Evolutionary conservation across 805 yeast species (phyloP).

Genomic region (Barnettozyma sp.): DNA sequence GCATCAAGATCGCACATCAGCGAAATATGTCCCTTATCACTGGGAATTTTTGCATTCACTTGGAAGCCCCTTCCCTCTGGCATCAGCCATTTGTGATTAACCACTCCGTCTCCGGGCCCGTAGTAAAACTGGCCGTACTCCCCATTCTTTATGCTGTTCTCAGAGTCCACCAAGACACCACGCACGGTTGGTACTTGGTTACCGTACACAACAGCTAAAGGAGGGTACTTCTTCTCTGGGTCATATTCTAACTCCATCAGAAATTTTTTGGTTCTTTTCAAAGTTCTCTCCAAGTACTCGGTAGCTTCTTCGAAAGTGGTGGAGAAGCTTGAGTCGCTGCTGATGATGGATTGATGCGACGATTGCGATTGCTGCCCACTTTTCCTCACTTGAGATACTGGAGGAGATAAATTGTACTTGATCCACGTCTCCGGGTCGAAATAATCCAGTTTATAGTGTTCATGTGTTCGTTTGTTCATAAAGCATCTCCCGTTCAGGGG

Average conservation of each 20-base stretch:
- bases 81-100: conserved; percentile 73
- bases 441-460: conserved; percentile 60
- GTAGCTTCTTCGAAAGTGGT: conserved; percentile 47
- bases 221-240: conserved; percentile 60
- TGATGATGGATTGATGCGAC: conserved; percentile 4
- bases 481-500: conserved; percentile 75
- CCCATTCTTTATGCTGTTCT: conserved; percentile 60
- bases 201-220: conserved; percentile 77
- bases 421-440: conserved; percentile 81
- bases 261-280: conserved; percentile 53
- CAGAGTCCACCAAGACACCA: conserved; percentile 61
- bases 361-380: too few species aligned
- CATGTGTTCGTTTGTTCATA: conserved; percentile 51
- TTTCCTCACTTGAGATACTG: conserved; percentile 45
- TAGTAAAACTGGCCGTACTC: conserved; percentile 70
- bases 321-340: conserved; percentile 16
- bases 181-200: conserved; percentile 78
- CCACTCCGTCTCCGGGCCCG: conserved; percentile 94
- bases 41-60: conserved; percentile 58
- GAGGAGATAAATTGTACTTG: conserved; percentile 65
- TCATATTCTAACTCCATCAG: conserved; percentile 49
- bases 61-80: conserved; percentile 73
- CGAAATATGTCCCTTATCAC: conserved; percentile 71
- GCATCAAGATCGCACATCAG: conserved; percentile 67
- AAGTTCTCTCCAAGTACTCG: conserved; percentile 54